These are phyloP conservation scores for Moricandia arvensis DNA, from an alignment of 345 rosid genomes.

Conservation along the genomic window DNA sequence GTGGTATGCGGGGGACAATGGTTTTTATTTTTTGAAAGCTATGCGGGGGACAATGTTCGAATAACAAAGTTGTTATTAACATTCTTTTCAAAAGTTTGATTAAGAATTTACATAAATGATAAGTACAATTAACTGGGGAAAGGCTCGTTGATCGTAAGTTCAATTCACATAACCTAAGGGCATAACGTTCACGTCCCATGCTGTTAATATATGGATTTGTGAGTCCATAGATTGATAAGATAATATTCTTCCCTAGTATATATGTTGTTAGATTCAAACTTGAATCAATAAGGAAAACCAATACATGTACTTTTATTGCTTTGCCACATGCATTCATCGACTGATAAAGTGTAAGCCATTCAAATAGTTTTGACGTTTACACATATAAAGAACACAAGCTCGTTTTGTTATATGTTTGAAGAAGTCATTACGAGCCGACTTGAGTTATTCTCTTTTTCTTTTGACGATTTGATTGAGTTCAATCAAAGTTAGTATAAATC, in stretches of 20 bases:
- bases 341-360: slow-evolving; percentile 1
- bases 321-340: slow-evolving; percentile 7
- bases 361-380: not conserved
- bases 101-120: not conserved
- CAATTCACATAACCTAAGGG: not conserved
- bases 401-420: slow-evolving; percentile 4
- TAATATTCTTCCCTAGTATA: not conserved
- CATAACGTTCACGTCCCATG: not conserved
- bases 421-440: not conserved
- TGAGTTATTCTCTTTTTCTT: slow-evolving; percentile 1
- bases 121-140: not conserved
- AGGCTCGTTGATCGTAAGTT: not conserved
- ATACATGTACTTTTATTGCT: not conserved
- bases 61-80: slow-evolving; percentile 5
- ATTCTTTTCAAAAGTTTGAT: not conserved
- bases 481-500: not conserved
- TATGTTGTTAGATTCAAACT: not conserved
- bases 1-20: not conserved
- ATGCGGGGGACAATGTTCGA: not conserved
- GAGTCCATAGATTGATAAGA: not conserved
- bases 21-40: no score
- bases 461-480: slow-evolving; percentile 15
- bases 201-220: not conserved
- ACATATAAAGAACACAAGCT: not conserved
- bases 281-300: not conserved